Percentiles rank a stretch among this genome's conserved stretches.
Conservation (phyloP, 1,284 basidiomycete genomes). For the Rhizoctonia solani region DNA sequence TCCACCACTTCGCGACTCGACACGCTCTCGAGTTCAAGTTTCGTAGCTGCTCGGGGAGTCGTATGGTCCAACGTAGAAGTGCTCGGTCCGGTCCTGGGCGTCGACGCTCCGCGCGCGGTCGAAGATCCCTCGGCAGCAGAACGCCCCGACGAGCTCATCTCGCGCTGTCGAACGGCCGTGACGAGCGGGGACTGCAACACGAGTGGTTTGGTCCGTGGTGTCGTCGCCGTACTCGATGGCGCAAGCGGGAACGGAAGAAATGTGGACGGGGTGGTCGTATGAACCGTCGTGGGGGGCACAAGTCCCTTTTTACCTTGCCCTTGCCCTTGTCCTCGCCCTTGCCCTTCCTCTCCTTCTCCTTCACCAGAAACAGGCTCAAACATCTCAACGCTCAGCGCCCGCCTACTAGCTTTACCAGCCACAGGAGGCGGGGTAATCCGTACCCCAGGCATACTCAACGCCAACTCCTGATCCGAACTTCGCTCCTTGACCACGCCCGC, state of each 20-base stretch:
- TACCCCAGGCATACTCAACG: slow-evolving; percentile 6
- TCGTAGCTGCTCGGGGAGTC: slow-evolving; percentile 15
- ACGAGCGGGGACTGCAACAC: slow-evolving; percentile 17
- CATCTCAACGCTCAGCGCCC: slow-evolving; percentile 25
- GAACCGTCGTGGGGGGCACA: slow-evolving; percentile 13
- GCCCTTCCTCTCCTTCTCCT: too few relatives aligned
- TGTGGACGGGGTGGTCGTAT: not conserved
- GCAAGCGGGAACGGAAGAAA: slow-evolving; percentile 11
- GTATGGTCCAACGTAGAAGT: slow-evolving; percentile 17
- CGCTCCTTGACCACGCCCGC: slow-evolving; percentile 19
- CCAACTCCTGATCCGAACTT: slow-evolving; percentile 30
- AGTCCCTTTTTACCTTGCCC: too few relatives aligned
- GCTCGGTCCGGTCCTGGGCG: slow-evolving; percentile 27
- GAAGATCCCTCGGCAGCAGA: not conserved
- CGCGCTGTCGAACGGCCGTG: slow-evolving; percentile 13
- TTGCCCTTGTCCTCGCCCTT: too few relatives aligned
- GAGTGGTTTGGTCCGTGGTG: too few relatives aligned
- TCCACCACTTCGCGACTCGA: slow-evolving; percentile 40
- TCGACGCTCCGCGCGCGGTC: slow-evolving; percentile 2
- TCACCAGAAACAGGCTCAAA: not conserved
- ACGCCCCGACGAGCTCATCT: not conserved
- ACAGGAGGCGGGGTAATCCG: not conserved
- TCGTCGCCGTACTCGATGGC: not conserved
- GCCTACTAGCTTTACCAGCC: slow-evolving; percentile 27
- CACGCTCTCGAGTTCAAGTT: slow-evolving; percentile 12